phyloP scores from a whole-genome alignment of 129 eudicot genomes.

The Flaveria robusta region DNA sequence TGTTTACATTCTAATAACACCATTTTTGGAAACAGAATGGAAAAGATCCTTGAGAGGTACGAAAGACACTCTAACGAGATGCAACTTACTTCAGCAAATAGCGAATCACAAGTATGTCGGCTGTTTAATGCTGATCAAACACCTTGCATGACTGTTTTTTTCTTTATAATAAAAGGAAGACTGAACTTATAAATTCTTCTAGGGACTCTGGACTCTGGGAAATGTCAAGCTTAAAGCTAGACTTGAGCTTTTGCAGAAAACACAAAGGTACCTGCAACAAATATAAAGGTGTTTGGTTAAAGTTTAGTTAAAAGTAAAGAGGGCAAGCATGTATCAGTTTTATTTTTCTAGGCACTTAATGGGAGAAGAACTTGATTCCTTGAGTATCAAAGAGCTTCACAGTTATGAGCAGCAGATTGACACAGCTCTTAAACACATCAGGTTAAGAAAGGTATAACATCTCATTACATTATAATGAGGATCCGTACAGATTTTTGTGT shows the following conservation, averaged over 20 bases:
- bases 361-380: constrained; percentile 77
- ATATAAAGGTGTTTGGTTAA: not conserved
- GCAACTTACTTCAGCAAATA: constrained; percentile 48
- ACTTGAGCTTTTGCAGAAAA: constrained; percentile 72
- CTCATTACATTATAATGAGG: not conserved
- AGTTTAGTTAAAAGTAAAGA: not conserved
- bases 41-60: constrained; percentile 75
- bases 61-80: constrained; percentile 68
- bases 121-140: not conserved
- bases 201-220: constrained; percentile 75
- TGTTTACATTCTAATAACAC: not conserved
- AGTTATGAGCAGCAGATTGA: constrained; percentile 86
- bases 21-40: constrained; percentile 57
- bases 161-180: not conserved
- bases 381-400: constrained; percentile 68
- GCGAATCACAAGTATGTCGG: constrained; percentile 49
- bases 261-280: constrained; percentile 51
- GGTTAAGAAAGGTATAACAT: constrained; percentile 63
- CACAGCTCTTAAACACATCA: constrained; percentile 64
- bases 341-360: constrained; percentile 55
- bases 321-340: not conserved
- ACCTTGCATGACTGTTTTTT: constrained; percentile 6
- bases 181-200: constrained; percentile 8
- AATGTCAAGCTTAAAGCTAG: constrained; percentile 79
- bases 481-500: too few species aligned